phyloP scores from a whole-genome alignment of 768 basidiomycete species.

The Kwoniella sp. region DNA sequence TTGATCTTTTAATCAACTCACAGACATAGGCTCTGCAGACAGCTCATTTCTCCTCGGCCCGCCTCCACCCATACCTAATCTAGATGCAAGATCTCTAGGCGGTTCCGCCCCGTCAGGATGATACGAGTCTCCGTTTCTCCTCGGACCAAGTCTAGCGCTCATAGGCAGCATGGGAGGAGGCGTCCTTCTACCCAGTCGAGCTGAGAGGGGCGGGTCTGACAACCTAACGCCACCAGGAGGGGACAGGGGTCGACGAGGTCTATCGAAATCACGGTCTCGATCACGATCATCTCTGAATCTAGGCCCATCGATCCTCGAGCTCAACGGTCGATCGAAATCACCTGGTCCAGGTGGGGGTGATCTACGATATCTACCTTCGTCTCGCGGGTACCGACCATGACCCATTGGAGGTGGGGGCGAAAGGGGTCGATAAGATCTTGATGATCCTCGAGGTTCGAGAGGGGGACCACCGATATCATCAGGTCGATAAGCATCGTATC shows the following conservation, averaged over 20 bases:
- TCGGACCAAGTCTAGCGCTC: slow-evolving; percentile 6
- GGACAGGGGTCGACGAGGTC: slow-evolving; percentile 7
- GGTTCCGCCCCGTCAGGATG: slow-evolving; percentile 2
- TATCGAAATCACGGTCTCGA: slow-evolving; percentile 3
- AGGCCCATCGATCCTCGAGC: neutral
- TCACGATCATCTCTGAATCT: slow-evolving; percentile 4
- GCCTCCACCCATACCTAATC: slow-evolving; percentile 1
- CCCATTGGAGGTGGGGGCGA: neutral
- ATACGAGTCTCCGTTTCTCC: slow-evolving; percentile 8
- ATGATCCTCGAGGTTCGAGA: neutral
- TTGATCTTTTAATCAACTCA: too few species aligned
- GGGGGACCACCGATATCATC: neutral
- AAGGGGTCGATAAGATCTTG: neutral
- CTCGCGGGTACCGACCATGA: neutral
- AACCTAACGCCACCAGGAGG: slow-evolving; percentile 3
- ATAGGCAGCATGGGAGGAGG: neutral
- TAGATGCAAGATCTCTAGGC: neutral
- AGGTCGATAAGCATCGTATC: slow-evolving; percentile 1
- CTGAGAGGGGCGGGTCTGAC: slow-evolving; percentile 9
- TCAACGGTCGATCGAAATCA: slow-evolving; percentile 5
- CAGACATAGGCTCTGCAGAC: slow-evolving; percentile 22
- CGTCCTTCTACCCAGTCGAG: slow-evolving; percentile 10
- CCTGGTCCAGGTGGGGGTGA: slow-evolving; percentile 1
- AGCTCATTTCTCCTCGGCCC: slow-evolving; percentile 10
- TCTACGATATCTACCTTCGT: slow-evolving; percentile 4